Conservation (phyloP, 805 yeast genomes). For the Candida yuanshanica region DNA sequence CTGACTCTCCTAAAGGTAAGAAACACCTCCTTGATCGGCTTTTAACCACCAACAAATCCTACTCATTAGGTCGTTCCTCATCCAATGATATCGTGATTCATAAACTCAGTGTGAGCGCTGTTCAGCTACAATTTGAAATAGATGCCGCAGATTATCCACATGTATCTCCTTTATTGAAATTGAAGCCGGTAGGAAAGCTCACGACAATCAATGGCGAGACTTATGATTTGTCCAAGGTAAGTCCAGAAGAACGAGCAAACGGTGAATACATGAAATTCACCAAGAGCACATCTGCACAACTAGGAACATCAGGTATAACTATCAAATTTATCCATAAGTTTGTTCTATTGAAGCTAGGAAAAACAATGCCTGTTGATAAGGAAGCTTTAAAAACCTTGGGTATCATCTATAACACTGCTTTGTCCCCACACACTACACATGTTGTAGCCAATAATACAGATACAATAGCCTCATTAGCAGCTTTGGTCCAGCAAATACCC, state of each 20-base stretch:
- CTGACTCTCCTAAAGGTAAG: not conserved
- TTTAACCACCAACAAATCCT: conserved; percentile 2
- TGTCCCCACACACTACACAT: conserved; percentile 21
- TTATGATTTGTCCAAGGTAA: not conserved
- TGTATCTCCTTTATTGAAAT: conserved; percentile 5
- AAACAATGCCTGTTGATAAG: conserved; percentile 9
- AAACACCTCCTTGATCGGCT: not conserved
- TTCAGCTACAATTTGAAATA: conserved; percentile 9
- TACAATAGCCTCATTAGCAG: conserved; percentile 19
- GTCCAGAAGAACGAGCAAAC: conserved; percentile 3
- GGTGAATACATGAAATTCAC: not conserved
- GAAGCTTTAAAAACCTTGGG: conserved; percentile 22
- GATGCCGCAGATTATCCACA: conserved; percentile 10
- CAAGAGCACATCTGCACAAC: conserved; percentile 5
- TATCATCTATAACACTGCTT: conserved; percentile 20
- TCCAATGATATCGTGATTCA: conserved; percentile 4
- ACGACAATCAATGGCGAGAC: conserved; percentile 6
- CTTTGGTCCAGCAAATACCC: conserved; percentile 27
- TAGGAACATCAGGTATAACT: conserved; percentile 16
- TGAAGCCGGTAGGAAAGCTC: conserved; percentile 7
- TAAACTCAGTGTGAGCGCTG: conserved; percentile 8
- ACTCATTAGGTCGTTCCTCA: conserved; percentile 8
- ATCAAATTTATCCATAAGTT: conserved; percentile 14
- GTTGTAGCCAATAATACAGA: conserved; percentile 18
- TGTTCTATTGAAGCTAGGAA: conserved; percentile 7